These are phyloP conservation scores for Dipteronia dyeriana DNA, from an alignment of 345 rosid species.

Conservation along the genomic window DNA sequence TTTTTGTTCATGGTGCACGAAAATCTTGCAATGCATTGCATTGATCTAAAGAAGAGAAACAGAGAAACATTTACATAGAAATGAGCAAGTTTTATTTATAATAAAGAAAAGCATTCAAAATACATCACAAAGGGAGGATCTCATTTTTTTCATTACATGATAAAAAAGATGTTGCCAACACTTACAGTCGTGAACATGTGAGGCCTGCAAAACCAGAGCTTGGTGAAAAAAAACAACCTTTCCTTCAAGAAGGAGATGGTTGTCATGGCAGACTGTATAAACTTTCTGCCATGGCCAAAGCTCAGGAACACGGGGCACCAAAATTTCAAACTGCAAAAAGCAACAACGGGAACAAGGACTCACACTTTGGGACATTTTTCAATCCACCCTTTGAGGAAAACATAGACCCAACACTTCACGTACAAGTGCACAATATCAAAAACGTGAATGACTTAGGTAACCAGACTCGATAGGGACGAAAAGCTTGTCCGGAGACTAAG, in stretches of 20 bases:
- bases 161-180: conserved; percentile 23
- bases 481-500: conserved; percentile 34
- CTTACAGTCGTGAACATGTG: conserved; percentile 33
- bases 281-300: conserved; percentile 49
- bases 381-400: conserved; percentile 33
- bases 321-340: conserved; percentile 23
- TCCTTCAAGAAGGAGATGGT: conserved; percentile 10
- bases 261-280: conserved; percentile 44
- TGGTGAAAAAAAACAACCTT: conserved; percentile 39
- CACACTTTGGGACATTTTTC: background rate
- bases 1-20: background rate
- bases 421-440: conserved; percentile 25
- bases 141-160: conserved; percentile 25
- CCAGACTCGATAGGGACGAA: conserved; percentile 23
- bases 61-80: background rate
- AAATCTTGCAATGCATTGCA: no score
- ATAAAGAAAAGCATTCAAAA: conserved; percentile 15
- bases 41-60: no score
- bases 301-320: conserved; percentile 40
- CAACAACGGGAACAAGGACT: conserved; percentile 26
- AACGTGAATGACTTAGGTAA: conserved; percentile 31
- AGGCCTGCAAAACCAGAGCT: conserved; percentile 36
- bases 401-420: conserved; percentile 36
- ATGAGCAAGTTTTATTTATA: conserved; percentile 11
- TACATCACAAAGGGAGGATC: conserved; percentile 30